A percentile compares a stretch with the other conserved stretches of the same genome.
phyloP scores from a whole-genome alignment of 1,139 yeast species.

The Ogataea hybrid region DNA sequence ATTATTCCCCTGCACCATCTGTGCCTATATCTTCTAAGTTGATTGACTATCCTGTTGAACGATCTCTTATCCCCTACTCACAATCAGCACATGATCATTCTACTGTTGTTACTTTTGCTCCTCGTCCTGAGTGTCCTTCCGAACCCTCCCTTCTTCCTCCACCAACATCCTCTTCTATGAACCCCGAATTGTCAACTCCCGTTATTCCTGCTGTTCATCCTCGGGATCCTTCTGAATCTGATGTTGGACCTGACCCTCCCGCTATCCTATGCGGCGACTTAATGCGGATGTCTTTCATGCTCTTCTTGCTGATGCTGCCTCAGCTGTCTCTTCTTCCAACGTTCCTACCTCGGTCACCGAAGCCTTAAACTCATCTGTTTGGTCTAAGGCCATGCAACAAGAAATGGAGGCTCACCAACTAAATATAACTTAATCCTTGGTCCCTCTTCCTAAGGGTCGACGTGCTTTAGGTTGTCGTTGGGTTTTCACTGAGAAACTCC shows the following conservation, averaged over 20 bases:
- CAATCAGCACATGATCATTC: no score
- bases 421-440: constrained; percentile 2
- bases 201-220: background rate
- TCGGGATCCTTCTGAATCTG: background rate
- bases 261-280: background rate
- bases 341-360: background rate
- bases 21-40: background rate
- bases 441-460: constrained; percentile 5
- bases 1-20: background rate
- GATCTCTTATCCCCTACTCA: background rate
- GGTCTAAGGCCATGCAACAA: background rate
- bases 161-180: background rate
- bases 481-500: constrained; percentile 11
- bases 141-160: background rate
- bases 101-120: no score
- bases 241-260: background rate
- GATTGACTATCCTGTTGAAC: no score
- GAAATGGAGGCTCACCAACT: constrained; percentile 3
- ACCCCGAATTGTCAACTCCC: background rate
- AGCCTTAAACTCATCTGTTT: background rate
- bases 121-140: no score
- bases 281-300: background rate
- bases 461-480: constrained; percentile 15
- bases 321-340: no score
- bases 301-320: background rate